Percentiles rank a stretch among this genome's conserved stretches.
phyloP scores from a whole-genome alignment of 2,329 filamentous ascomycete genomes.

The Alternaria burnsii region DNA sequence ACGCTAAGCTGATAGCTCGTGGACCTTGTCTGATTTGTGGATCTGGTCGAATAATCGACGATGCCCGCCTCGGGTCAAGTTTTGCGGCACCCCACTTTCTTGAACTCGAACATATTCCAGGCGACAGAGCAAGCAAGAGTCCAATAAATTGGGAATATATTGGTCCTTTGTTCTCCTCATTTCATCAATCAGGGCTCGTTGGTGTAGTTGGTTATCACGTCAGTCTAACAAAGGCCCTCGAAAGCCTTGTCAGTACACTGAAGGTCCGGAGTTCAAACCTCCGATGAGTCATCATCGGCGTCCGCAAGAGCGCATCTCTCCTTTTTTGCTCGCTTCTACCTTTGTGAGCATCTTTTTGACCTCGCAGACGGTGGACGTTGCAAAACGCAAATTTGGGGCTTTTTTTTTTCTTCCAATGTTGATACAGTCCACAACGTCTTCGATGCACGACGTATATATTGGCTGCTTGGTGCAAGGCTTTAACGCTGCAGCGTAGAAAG shows the following conservation, averaged over 20 bases:
- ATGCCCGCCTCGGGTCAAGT: background rate
- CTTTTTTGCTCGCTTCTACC: background rate
- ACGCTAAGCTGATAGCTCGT: background rate
- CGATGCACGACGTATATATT: background rate
- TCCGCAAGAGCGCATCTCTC: background rate
- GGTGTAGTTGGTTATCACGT: constrained; percentile 60
- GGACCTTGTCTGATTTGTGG: background rate
- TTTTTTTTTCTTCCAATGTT: background rate
- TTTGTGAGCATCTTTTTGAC: background rate
- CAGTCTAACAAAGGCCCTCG: constrained; percentile 51
- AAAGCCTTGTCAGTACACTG: constrained; percentile 12
- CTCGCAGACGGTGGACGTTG: too few relatives aligned
- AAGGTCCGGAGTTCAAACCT: constrained; percentile 24
- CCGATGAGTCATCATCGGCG: constrained; percentile 16
- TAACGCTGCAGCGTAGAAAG: too few relatives aligned
- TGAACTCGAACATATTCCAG: too few relatives aligned
- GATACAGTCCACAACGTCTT: background rate
- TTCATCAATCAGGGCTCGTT: constrained; percentile 35
- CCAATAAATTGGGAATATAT: too few relatives aligned
- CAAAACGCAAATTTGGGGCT: background rate
- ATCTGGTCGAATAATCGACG: too few relatives aligned
- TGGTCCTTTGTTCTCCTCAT: too few relatives aligned
- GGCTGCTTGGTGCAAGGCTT: too few relatives aligned
- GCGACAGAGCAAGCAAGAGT: too few relatives aligned
- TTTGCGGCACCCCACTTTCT: background rate